A percentile compares a stretch with the other conserved stretches of the same genome.
phyloP scores from a whole-genome alignment of 192 early-diverging fungal species.

The Backusella mclennaniae region DNA sequence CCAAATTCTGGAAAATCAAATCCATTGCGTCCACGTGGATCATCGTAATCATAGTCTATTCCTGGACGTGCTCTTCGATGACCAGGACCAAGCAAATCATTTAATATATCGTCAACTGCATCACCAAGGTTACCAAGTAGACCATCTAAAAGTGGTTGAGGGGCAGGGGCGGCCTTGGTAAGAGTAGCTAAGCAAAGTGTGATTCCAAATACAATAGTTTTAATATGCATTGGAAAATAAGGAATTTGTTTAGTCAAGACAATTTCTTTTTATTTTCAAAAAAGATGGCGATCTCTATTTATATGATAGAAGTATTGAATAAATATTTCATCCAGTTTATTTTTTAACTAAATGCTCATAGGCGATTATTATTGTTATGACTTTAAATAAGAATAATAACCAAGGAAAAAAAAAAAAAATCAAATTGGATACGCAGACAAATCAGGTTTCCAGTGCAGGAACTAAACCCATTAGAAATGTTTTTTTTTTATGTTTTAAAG shows the following conservation, averaged over 20 bases:
- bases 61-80: background rate
- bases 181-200: background rate
- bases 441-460: too few species aligned
- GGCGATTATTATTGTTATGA: background rate
- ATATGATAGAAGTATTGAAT: background rate
- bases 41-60: background rate
- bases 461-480: too few species aligned
- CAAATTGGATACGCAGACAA: too few species aligned
- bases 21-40: background rate
- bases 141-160: background rate
- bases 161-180: background rate
- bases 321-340: background rate
- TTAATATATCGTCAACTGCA: background rate
- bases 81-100: background rate
- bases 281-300: background rate
- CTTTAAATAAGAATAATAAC: background rate
- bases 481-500: too few species aligned
- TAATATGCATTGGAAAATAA: background rate
- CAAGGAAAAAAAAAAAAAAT: background rate
- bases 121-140: background rate
- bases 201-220: background rate
- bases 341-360: background rate
- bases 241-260: background rate
- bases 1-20: background rate
- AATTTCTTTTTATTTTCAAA: background rate